phyloP scores from a whole-genome alignment of 331 rosid species.

The Spiraea crenata region DNA sequence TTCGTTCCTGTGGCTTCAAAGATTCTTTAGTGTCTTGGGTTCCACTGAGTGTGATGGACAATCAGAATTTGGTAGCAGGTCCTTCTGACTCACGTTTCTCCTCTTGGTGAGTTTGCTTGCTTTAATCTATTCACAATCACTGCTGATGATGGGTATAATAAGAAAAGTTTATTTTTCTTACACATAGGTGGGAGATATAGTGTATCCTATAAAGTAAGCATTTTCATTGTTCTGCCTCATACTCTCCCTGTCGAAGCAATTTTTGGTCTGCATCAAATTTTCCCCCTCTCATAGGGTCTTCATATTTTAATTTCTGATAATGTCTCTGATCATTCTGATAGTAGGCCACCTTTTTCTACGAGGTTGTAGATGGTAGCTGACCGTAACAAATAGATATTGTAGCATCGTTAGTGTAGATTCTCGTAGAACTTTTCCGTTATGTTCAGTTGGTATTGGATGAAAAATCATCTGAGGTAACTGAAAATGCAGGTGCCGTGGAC shows the following conservation, averaged over 20 bases:
- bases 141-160: neutral
- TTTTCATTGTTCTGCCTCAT: too few relatives aligned
- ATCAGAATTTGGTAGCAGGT: slow-evolving; percentile 87
- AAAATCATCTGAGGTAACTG: slow-evolving; percentile 14
- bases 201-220: neutral
- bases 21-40: slow-evolving; percentile 74
- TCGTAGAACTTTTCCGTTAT: neutral
- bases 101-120: slow-evolving; percentile 62
- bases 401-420: neutral
- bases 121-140: slow-evolving; percentile 4
- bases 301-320: neutral
- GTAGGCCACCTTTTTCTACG: too few relatives aligned
- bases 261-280: neutral
- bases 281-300: neutral
- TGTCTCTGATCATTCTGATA: neutral
- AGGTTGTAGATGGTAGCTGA: neutral
- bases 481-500: slow-evolving; percentile 66
- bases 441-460: slow-evolving; percentile 8
- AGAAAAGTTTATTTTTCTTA: neutral
- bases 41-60: slow-evolving; percentile 87
- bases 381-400: neutral
- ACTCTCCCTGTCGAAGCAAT: too few relatives aligned
- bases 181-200: neutral
- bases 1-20: slow-evolving; percentile 81
- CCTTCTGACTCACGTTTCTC: slow-evolving; percentile 64